Percentiles rank a stretch among this genome's conserved stretches.
Conservation (phyloP, 1,139 yeast species). For the Kurtzmaniella quercitrusa region DNA sequence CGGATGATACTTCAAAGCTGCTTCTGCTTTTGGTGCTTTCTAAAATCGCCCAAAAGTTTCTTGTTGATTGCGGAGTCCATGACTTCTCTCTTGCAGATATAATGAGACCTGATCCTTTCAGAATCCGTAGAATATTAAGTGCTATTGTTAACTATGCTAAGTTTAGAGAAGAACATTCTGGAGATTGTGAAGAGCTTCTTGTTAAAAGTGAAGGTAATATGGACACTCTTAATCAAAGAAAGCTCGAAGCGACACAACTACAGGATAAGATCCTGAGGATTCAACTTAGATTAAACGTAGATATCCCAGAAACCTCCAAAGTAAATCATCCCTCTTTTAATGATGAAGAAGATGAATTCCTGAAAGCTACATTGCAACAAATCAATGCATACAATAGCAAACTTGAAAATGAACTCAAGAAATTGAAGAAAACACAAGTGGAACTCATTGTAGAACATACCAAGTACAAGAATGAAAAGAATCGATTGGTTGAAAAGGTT, state of each 20-base stretch:
- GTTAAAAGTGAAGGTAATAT: slow-evolving; percentile 50
- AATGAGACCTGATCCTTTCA: slow-evolving; percentile 58
- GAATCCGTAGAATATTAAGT: slow-evolving; percentile 66
- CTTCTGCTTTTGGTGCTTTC: slow-evolving; percentile 51
- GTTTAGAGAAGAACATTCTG: slow-evolving; percentile 73
- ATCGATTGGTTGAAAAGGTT: slow-evolving; percentile 48
- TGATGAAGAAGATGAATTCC: slow-evolving; percentile 11
- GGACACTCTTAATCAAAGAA: slow-evolving; percentile 28
- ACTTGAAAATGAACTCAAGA: slow-evolving; percentile 60
- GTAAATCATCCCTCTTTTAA: neutral
- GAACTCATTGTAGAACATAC: slow-evolving; percentile 60
- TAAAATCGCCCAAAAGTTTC: slow-evolving; percentile 56
- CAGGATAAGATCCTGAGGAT: slow-evolving; percentile 43
- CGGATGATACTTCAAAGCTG: slow-evolving; percentile 28
- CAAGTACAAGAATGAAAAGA: slow-evolving; percentile 61
- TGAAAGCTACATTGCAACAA: slow-evolving; percentile 36
- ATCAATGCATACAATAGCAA: slow-evolving; percentile 54
- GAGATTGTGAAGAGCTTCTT: slow-evolving; percentile 61
- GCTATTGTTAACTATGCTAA: slow-evolving; percentile 84
- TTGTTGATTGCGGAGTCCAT: slow-evolving; percentile 68
- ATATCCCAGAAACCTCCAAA: slow-evolving; percentile 6
- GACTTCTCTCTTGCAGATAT: slow-evolving; percentile 74
- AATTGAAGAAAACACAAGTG: slow-evolving; percentile 63
- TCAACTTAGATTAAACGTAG: slow-evolving; percentile 18
- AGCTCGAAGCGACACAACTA: slow-evolving; percentile 35